Percentiles rank a stretch among this genome's conserved stretches.
These are phyloP conservation scores for Fusarium sp. DNA, from an alignment of 2,329 filamentous ascomycete genomes.

Conservation along the genomic window DNA sequence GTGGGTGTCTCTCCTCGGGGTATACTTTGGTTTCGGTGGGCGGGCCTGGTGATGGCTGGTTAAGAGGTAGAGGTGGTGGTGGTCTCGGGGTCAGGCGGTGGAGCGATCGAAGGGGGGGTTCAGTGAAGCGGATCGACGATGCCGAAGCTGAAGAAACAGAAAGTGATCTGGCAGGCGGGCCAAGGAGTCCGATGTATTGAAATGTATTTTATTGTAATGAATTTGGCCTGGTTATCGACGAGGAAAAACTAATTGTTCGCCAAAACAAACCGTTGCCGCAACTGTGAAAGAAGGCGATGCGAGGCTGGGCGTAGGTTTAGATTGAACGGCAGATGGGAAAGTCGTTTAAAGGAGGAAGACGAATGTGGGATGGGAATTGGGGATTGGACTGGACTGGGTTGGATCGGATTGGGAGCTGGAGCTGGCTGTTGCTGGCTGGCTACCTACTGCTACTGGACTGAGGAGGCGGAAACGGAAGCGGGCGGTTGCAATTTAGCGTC, in stretches of 20 bases:
- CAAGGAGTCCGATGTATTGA: constrained; percentile 28
- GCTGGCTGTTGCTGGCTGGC: background rate
- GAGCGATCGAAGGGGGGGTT: constrained; percentile 46
- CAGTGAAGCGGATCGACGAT: constrained; percentile 41
- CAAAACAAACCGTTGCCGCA: constrained; percentile 5
- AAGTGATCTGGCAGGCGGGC: constrained; percentile 36
- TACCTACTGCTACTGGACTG: constrained; percentile 14
- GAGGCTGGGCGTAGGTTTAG: constrained; percentile 40
- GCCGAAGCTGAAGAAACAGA: constrained; percentile 19
- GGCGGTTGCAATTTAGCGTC: constrained; percentile 36
- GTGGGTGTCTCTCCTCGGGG: constrained; percentile 19
- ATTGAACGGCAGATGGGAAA: constrained; percentile 38
- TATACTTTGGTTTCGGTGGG: constrained; percentile 15
- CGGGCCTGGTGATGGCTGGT: constrained; percentile 36
- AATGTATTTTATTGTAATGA: background rate
- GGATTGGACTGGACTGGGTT: background rate
- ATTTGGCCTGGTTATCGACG: background rate
- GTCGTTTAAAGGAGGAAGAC: constrained; percentile 41
- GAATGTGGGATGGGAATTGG: constrained; percentile 11
- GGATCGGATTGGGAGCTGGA: background rate
- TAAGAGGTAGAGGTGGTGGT: constrained; percentile 23
- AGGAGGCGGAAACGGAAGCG: constrained; percentile 31
- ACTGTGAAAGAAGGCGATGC: constrained; percentile 9
- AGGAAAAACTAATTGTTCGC: constrained; percentile 20
- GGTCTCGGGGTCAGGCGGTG: constrained; percentile 46